Base-by-base conservation (phyloP, 1,139 yeast genomes). In the Sugiyamaella grinbergsii region DNA sequence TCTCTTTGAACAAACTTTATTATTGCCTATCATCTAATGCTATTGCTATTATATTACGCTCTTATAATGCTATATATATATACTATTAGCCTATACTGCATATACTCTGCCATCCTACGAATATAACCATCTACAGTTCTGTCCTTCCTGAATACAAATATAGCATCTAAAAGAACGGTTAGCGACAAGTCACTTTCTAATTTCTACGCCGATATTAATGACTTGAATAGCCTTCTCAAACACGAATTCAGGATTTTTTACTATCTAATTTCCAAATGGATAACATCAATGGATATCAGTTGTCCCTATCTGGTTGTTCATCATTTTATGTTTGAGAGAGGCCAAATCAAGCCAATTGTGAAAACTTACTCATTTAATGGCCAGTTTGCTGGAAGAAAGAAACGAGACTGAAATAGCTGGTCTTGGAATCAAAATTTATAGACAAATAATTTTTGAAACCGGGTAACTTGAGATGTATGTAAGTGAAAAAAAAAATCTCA, bases 281-380 rank as follows among this genome's bases (percentile, higher is more conserved):
- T 43, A 43, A 43, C 47, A 43, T 43, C 47, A 43, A 43, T 29
- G 44, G 19, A 43, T 43, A 33, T 43, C 47, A 43, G 47, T 43
- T 43, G 47, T 43, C 47, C 47, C 47, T 43, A 43, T 43, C 47
- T 43, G 47, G 41, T 43, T 43, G 33, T 34, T 43, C 47, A 43
- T 43, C 47, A 43, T 32, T 34, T 43, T 19, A 38, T 29, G 34
- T 18, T 16, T 22, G 34, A 40, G 43, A 38, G 32, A 16, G 15
- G 20, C 5, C n/a, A 5, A 23, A 23, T 3, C 16, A 29, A 8
- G 13, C 16, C 6, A 29, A 13, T 29, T n/a, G n/a, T n/a, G n/a
- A n/a, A 29, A 29, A 29, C 33, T 29, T 29, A 29, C 33, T 7
- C n/a, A 29, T 13, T 29, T 10, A 13, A 3, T 10, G n/a, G n/a